phyloP scores from a whole-genome alignment of 2,329 filamentous ascomycete species.

The Colletotrichum navitas region DNA sequence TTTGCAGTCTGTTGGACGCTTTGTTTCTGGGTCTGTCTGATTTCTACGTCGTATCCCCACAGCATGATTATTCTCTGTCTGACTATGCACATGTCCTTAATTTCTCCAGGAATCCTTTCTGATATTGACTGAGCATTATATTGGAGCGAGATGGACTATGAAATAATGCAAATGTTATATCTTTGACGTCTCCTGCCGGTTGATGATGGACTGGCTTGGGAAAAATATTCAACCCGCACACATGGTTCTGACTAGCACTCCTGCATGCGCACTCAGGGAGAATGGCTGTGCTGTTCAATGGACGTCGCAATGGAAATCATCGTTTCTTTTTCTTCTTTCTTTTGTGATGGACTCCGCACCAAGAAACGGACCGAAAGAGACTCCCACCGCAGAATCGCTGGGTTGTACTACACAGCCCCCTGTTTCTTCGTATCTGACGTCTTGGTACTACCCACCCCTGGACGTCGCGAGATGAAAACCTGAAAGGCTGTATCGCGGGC shows the following conservation, averaged over 20 bases:
- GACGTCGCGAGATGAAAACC: not conserved
- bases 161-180: not conserved
- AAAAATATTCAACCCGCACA: not conserved
- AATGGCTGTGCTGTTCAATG: not conserved
- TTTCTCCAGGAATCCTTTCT: not conserved
- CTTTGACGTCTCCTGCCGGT: not conserved
- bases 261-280: not conserved
- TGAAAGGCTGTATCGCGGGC: not conserved
- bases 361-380: not conserved
- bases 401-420: not conserved
- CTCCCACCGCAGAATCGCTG: no score
- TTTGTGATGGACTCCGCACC: not conserved
- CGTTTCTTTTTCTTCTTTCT: not conserved
- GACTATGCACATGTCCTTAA: not conserved
- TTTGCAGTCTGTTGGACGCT: not conserved
- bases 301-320: not conserved
- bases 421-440: not conserved
- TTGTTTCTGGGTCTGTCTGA: not conserved
- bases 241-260: not conserved
- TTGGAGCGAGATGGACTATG: not conserved
- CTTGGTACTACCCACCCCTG: not conserved
- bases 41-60: not conserved
- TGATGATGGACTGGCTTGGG: not conserved
- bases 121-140: not conserved
- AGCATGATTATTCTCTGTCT: not conserved